Percentiles rank a stretch among this genome's conserved stretches.
Evolutionary conservation across 2,329 filamentous ascomycete genomes (phyloP).

Genomic region (Lecanosticta acicola): DNA sequence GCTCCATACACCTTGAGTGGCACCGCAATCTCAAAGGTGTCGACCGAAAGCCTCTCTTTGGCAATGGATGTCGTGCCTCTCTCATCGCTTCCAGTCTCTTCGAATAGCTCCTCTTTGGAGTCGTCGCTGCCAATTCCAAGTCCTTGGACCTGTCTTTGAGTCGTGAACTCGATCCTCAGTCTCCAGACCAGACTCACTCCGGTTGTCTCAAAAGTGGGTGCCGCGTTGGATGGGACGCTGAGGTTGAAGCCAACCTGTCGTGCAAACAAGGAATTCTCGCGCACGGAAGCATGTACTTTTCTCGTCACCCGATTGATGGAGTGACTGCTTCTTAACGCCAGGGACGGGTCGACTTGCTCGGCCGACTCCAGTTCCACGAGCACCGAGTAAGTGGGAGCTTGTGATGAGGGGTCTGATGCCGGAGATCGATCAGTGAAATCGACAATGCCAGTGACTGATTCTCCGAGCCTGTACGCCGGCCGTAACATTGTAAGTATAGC

Average conservation of each 20-base stretch:
- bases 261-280: constrained; percentile 78
- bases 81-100: constrained; percentile 34
- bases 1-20: constrained; percentile 34
- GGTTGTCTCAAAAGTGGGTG: constrained; percentile 86
- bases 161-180: constrained; percentile 86
- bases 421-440: constrained; percentile 58
- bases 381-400: constrained; percentile 76
- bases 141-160: constrained; percentile 35
- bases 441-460: constrained; percentile 75
- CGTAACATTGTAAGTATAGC: constrained; percentile 84
- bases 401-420: constrained; percentile 1
- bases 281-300: constrained; percentile 69
- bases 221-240: constrained; percentile 75
- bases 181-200: constrained; percentile 86
- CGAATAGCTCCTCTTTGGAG: constrained; percentile 43
- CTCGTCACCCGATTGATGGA: constrained; percentile 84
- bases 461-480: constrained; percentile 82
- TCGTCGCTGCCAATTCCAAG: constrained; percentile 41
- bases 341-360: constrained; percentile 71
- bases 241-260: constrained; percentile 73
- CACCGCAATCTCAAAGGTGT: constrained; percentile 36
- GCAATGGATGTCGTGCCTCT: constrained; percentile 32
- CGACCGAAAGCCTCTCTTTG: constrained; percentile 31
- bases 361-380: constrained; percentile 79
- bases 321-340: constrained; percentile 78